phyloP scores from a whole-genome alignment of 345 rosid genomes.

The Hevea brasiliensis region DNA sequence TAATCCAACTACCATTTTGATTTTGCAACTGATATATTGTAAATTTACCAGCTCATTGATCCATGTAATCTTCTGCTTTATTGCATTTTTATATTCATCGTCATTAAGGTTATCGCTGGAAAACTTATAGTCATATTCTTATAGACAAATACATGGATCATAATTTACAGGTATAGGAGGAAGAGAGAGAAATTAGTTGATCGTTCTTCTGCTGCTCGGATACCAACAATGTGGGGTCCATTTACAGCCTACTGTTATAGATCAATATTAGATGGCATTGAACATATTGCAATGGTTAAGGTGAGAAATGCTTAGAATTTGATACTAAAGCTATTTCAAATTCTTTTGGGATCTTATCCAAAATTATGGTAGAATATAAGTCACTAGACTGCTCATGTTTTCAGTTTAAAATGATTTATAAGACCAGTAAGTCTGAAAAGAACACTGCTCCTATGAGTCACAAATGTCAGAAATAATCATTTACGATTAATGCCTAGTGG shows the following conservation, averaged over 20 bases:
- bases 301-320: conserved; percentile 40
- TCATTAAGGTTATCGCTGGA: background rate
- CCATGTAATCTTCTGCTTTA: no score
- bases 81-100: background rate
- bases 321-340: background rate
- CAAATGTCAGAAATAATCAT: background rate
- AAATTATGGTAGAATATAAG: background rate
- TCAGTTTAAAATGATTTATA: background rate
- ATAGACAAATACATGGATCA: background rate
- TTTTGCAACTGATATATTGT: background rate
- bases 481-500: no score
- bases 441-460: background rate
- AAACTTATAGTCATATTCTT: background rate
- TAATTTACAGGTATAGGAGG: conserved; percentile 68
- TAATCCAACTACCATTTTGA: background rate
- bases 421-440: background rate
- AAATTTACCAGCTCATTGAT: background rate
- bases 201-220: conserved; percentile 65
- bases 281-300: conserved; percentile 99
- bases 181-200: conserved; percentile 82
- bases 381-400: background rate
- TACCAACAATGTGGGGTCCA: conserved; percentile 96
- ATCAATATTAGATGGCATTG: conserved; percentile 84
- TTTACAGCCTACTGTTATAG: conserved; percentile 75
- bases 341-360: background rate